These are phyloP conservation scores for Magnolia officinalis DNA, from an alignment of 164 flowering plant genomes.

Conservation along the genomic window DNA sequence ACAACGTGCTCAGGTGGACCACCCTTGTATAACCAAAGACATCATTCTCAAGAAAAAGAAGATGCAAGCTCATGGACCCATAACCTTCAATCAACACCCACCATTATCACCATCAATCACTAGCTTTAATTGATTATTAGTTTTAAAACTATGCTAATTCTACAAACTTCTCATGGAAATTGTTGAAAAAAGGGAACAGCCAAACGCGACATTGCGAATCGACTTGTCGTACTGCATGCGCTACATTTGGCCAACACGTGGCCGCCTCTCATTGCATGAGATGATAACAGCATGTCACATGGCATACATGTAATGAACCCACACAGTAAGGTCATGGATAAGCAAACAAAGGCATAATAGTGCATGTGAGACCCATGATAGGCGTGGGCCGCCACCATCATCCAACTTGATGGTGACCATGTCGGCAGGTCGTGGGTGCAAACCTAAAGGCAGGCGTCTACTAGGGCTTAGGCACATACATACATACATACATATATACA, in stretches of 20 bases:
- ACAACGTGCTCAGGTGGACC: background rate
- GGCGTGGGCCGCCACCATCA: background rate
- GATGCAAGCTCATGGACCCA: background rate
- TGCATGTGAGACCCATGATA: background rate
- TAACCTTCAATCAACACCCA: background rate
- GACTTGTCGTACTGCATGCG: background rate
- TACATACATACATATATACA: no score
- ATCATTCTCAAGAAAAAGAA: background rate
- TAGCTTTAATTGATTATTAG: background rate
- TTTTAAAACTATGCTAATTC: background rate
- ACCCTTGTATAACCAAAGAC: background rate
- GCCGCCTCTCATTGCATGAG: background rate
- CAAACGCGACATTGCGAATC: no score
- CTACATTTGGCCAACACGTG: background rate
- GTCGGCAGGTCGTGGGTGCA: background rate
- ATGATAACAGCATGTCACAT: background rate
- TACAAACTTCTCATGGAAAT: background rate
- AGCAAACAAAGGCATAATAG: background rate
- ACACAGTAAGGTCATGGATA: background rate
- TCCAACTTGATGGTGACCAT: background rate
- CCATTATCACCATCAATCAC: background rate
- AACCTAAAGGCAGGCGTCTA: no score
- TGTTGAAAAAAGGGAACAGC: background rate
- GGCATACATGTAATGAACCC: background rate
- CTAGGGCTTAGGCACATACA: no score